Percentiles rank a stretch among this genome's conserved stretches.
Evolutionary conservation across 345 rosid species (phyloP).

Genomic region (Psidium guajava): DNA sequence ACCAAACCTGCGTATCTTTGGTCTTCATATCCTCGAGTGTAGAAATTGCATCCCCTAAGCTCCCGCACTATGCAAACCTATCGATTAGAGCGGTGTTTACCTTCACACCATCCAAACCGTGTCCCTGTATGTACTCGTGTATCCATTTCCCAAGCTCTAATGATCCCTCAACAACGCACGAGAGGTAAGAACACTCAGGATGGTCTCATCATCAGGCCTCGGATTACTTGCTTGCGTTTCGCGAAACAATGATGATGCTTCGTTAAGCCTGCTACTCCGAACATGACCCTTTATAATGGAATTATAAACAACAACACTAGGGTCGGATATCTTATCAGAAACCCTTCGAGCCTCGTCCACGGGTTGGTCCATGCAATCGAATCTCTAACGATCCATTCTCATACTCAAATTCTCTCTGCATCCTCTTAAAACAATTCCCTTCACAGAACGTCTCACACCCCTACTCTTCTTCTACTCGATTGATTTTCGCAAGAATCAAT

Average conservation of each 20-base stretch:
- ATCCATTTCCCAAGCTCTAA: constrained; percentile 82
- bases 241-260: constrained; percentile 56
- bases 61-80: constrained; percentile 92
- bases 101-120: constrained; percentile 38
- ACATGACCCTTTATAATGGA: constrained; percentile 63
- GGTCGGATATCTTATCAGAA: constrained; percentile 42
- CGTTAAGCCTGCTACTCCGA: constrained; percentile 58
- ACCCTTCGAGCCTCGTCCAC: constrained; percentile 47
- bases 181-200: constrained; percentile 69
- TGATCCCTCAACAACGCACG: constrained; percentile 77
- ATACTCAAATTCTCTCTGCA: no score
- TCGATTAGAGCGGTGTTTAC: constrained; percentile 76
- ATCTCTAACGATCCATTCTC: no score
- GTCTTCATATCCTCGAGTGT: constrained; percentile 39
- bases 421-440: no score
- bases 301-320: constrained; percentile 62
- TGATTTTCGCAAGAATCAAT: no score
- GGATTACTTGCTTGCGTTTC: constrained; percentile 50
- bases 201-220: constrained; percentile 60
- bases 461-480: no score
- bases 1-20: constrained; percentile 79
- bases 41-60: constrained; percentile 54
- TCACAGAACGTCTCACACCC: no score
- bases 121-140: constrained; percentile 52
- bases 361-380: no score